Conservation (phyloP, 805 yeast genomes). For the Scheffersomyces lignosus region DNA sequence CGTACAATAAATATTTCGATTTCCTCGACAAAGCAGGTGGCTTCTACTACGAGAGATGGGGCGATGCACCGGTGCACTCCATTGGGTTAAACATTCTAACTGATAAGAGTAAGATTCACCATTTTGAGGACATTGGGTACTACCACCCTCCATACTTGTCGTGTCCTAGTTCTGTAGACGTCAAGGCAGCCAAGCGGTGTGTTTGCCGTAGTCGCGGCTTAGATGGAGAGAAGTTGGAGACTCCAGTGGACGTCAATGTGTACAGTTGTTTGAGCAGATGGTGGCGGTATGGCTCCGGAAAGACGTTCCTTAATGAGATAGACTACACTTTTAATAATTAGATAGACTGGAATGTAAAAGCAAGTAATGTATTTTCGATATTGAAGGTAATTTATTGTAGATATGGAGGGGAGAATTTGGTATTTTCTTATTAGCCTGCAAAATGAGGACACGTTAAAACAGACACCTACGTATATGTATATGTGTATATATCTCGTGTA, state of each 20-base stretch:
- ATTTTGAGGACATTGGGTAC: slow-evolving; percentile 47
- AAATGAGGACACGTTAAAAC: no score
- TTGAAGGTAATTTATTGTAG: background rate
- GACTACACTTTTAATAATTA: slow-evolving; percentile 11
- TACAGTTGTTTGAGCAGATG: slow-evolving; percentile 70
- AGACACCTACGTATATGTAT: no score
- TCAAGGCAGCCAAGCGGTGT: slow-evolving; percentile 36
- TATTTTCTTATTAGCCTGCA: no score
- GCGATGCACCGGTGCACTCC: slow-evolving; percentile 52
- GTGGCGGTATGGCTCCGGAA: slow-evolving; percentile 75
- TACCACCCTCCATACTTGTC: slow-evolving; percentile 43
- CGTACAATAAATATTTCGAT: slow-evolving; percentile 46
- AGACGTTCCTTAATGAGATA: slow-evolving; percentile 50
- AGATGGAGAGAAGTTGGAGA: slow-evolving; percentile 12
- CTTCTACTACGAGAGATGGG: slow-evolving; percentile 61
- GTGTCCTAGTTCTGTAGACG: slow-evolving; percentile 38
- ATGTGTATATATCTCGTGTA: no score
- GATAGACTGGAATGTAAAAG: background rate
- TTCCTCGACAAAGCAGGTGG: slow-evolving; percentile 51
- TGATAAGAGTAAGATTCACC: slow-evolving; percentile 39
- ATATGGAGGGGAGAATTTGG: no score
- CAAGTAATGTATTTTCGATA: background rate
- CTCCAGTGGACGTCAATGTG: slow-evolving; percentile 44
- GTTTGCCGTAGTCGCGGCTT: slow-evolving; percentile 25
- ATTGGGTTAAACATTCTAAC: slow-evolving; percentile 35